These are phyloP conservation scores for Lentinula raphanica DNA, from an alignment of 768 basidiomycete species.

Conservation along the genomic window DNA sequence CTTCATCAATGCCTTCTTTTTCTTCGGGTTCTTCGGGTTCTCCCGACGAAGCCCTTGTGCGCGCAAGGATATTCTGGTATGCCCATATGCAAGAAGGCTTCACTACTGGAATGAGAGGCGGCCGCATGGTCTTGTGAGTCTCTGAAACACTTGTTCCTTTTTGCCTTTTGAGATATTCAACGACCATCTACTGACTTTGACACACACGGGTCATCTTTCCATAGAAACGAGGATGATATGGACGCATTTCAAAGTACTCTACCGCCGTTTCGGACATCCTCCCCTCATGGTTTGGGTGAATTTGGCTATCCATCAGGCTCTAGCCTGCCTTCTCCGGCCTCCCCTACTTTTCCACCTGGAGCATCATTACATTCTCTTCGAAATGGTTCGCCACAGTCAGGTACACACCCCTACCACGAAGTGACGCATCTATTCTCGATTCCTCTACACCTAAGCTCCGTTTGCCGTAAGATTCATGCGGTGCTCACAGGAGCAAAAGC, in stretches of 20 bases:
- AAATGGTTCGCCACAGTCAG: constrained; percentile 15
- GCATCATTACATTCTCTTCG: constrained; percentile 19
- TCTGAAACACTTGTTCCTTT: not conserved
- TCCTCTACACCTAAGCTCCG: constrained; percentile 68
- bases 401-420: constrained; percentile 42
- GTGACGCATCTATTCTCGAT: constrained; percentile 59
- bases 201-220: constrained; percentile 7
- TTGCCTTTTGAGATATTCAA: constrained; percentile 1
- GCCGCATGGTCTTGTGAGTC: constrained; percentile 73
- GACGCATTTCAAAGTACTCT: constrained; percentile 64
- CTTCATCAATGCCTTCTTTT: constrained; percentile 29
- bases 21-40: constrained; percentile 30
- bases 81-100: constrained; percentile 82
- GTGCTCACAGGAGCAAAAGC: constrained; percentile 79
- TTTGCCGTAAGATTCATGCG: constrained; percentile 74
- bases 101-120: constrained; percentile 77
- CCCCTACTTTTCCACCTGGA: constrained; percentile 27
- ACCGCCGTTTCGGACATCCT: constrained; percentile 29
- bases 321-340: constrained; percentile 28
- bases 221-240: constrained; percentile 72
- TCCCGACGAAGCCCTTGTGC: constrained; percentile 56
- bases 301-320: constrained; percentile 13
- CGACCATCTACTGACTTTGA: not conserved
- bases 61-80: constrained; percentile 87
- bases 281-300: not conserved